Evolutionary conservation across 2,329 filamentous ascomycete species (phyloP).

Genomic region (Talaromyces amestolkiae): DNA sequence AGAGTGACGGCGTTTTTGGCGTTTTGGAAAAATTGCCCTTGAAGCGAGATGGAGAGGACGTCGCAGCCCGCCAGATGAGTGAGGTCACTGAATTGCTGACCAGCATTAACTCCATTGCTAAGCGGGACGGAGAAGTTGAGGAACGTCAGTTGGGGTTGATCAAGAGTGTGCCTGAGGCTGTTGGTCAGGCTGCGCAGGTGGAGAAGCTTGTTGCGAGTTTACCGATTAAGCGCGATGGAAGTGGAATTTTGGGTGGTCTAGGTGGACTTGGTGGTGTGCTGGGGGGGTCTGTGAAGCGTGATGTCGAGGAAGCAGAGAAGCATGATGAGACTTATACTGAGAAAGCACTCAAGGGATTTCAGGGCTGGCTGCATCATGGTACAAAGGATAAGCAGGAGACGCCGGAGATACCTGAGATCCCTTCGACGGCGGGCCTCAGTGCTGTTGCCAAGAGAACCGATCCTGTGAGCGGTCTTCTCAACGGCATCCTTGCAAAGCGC

Average conservation of each 20-base stretch:
- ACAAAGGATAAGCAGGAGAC: not conserved
- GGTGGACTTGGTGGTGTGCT: not conserved
- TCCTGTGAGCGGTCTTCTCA: not conserved
- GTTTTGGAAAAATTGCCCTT: constrained; percentile 10
- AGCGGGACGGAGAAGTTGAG: constrained; percentile 5
- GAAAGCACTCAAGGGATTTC: not conserved
- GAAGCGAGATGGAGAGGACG: not conserved
- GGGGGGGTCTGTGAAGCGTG: not conserved
- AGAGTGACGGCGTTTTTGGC: not conserved
- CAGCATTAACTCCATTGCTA: constrained; percentile 3
- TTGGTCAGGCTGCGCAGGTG: not conserved
- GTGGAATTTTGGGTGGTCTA: not conserved
- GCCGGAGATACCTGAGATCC: not conserved
- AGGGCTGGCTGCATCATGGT: not conserved
- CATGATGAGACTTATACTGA: not conserved
- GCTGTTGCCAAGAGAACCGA: not conserved
- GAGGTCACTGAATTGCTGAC: constrained; percentile 1
- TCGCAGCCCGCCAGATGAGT: not conserved
- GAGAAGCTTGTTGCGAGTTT: not conserved
- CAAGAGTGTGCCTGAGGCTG: constrained; percentile 12
- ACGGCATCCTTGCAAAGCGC: not conserved
- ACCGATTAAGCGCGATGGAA: constrained; percentile 11
- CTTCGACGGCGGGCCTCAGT: not conserved
- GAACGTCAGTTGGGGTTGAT: constrained; percentile 11
- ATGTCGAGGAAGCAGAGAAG: not conserved